These are phyloP conservation scores for Polychaeton citri DNA, from an alignment of 2,329 filamentous ascomycete genomes.

Conservation along the genomic window DNA sequence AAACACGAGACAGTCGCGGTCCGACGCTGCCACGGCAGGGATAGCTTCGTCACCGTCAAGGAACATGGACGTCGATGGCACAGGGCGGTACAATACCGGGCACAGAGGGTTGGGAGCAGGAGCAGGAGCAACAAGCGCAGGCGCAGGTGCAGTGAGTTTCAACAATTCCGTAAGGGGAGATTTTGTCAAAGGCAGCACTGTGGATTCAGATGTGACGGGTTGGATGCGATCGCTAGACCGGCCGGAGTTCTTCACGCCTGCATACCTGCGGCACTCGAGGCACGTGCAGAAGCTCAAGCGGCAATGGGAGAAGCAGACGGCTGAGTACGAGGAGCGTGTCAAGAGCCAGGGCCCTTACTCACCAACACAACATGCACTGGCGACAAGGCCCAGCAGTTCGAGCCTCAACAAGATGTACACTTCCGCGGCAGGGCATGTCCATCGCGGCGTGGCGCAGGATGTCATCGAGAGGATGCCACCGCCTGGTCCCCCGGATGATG, in stretches of 20 bases:
- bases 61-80: slow-evolving; percentile 8
- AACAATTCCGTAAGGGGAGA: slow-evolving; percentile 12
- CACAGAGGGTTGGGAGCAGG: slow-evolving; percentile 5
- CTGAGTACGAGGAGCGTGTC: slow-evolving; percentile 14
- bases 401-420: slow-evolving; percentile 38
- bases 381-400: background rate
- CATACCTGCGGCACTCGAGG: slow-evolving; percentile 65
- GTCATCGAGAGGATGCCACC: slow-evolving; percentile 62
- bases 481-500: slow-evolving; percentile 36
- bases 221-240: slow-evolving; percentile 11
- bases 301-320: slow-evolving; percentile 40
- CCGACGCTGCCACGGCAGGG: background rate
- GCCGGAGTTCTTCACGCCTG: slow-evolving; percentile 59
- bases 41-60: background rate
- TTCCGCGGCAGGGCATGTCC: slow-evolving; percentile 23
- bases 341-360: slow-evolving; percentile 1
- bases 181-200: slow-evolving; percentile 5
- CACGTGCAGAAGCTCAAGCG: slow-evolving; percentile 61
- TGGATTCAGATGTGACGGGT: slow-evolving; percentile 9
- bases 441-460: slow-evolving; percentile 71
- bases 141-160: too few relatives aligned
- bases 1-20: background rate
- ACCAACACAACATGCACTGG: background rate
- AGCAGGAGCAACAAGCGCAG: background rate
- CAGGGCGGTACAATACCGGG: background rate